Evolutionary conservation across 2,329 filamentous ascomycete species (phyloP).

Genomic region (Geosmithia flava): DNA sequence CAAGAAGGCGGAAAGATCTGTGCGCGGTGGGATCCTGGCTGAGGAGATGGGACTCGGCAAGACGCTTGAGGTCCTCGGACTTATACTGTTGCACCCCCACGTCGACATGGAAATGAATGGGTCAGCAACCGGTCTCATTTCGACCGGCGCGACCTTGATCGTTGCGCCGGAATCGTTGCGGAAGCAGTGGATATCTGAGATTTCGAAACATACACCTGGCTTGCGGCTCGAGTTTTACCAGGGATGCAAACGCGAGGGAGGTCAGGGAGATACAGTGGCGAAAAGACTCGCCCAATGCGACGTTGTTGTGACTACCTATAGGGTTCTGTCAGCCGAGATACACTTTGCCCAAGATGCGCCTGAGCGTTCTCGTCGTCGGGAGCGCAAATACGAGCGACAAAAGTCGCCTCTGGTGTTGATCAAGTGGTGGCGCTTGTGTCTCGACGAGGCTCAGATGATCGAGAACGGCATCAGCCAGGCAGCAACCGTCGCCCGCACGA

Average conservation of each 20-base stretch:
- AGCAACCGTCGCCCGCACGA: constrained; percentile 63
- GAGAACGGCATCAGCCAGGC: constrained; percentile 79
- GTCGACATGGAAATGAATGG: neutral
- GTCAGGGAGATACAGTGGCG: constrained; percentile 25
- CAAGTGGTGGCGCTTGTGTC: constrained; percentile 75
- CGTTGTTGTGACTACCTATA: constrained; percentile 53
- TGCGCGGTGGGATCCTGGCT: constrained; percentile 54
- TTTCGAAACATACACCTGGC: constrained; percentile 43
- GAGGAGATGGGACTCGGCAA: constrained; percentile 82
- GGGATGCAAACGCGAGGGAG: constrained; percentile 26
- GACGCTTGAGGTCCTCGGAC: constrained; percentile 61
- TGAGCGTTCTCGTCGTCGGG: constrained; percentile 52
- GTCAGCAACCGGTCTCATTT: constrained; percentile 8
- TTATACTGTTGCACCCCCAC: constrained; percentile 49
- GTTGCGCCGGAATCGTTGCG: constrained; percentile 44
- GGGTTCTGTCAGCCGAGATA: constrained; percentile 66
- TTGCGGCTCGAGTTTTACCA: constrained; percentile 44
- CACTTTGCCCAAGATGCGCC: constrained; percentile 63
- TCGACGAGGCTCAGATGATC: constrained; percentile 82
- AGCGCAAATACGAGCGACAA: constrained; percentile 51
- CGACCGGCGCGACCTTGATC: constrained; percentile 47
- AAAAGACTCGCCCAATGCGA: constrained; percentile 37
- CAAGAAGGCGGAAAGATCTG: constrained; percentile 20
- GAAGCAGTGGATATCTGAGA: constrained; percentile 50
- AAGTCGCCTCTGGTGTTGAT: constrained; percentile 71